Evolutionary conservation across 306 rosid species (phyloP).

Genomic region (Inga laurina): DNA sequence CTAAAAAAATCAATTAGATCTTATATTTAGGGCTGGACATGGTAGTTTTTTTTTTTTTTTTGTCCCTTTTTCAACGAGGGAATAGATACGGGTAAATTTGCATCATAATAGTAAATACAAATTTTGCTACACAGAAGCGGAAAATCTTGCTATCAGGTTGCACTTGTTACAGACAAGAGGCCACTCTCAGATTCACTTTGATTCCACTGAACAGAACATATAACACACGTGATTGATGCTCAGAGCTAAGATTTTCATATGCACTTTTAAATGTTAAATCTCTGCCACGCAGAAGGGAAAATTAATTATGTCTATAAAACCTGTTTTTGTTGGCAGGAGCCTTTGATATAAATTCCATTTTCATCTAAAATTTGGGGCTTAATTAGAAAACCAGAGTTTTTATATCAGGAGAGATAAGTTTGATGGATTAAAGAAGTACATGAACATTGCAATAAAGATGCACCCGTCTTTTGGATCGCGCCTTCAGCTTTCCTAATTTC

Average conservation of each 20-base stretch:
- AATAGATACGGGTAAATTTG: neutral
- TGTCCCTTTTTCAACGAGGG: neutral
- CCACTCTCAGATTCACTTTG: constrained; percentile 20
- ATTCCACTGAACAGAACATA: constrained; percentile 61
- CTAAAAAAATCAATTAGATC: too few species aligned
- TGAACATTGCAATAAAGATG: constrained; percentile 65
- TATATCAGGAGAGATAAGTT: constrained; percentile 10
- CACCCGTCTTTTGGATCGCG: constrained; percentile 82
- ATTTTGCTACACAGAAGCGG: neutral
- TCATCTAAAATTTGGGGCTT: neutral
- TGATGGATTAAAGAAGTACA: constrained; percentile 45
- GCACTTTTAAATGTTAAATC: neutral
- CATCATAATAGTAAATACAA: neutral
- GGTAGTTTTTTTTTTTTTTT: too few species aligned
- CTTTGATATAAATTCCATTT: neutral
- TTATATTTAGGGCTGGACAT: neutral
- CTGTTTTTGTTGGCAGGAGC: neutral
- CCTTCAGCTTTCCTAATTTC: constrained; percentile 81
- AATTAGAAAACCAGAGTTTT: neutral
- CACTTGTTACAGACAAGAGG: neutral
- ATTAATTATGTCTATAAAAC: constrained; percentile 1
- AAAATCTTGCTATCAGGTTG: constrained; percentile 13
- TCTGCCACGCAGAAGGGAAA: too few species aligned
- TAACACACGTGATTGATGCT: neutral
- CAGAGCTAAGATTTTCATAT: neutral